Percentiles rank a stretch among this genome's conserved stretches.
Evolutionary conservation across 2,329 filamentous ascomycete genomes (phyloP).

Genomic region (Trichoderma brevicompactum): DNA sequence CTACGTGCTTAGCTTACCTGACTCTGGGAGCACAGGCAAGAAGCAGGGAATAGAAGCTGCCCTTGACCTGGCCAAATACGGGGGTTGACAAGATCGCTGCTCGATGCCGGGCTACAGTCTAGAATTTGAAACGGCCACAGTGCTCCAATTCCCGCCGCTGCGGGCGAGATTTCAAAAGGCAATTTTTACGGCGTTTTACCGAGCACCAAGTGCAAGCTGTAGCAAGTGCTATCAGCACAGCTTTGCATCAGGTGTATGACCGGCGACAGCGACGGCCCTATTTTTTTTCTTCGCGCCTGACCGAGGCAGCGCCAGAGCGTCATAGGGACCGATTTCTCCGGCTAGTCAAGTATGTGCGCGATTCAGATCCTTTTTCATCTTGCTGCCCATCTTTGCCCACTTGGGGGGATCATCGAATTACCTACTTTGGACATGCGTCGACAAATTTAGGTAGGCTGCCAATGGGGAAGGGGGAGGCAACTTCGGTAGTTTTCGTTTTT

Average conservation of each 20-base stretch:
- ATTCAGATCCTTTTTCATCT: not conserved
- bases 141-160: slow-evolving; percentile 12
- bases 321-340: not conserved
- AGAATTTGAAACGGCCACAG: slow-evolving; percentile 19
- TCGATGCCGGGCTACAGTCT: slow-evolving; percentile 21
- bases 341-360: not conserved
- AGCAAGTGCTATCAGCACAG: too few relatives aligned
- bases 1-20: too few relatives aligned
- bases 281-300: too few relatives aligned
- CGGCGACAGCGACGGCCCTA: slow-evolving; percentile 10
- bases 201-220: too few relatives aligned
- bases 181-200: not conserved
- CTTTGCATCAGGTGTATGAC: not conserved
- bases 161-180: slow-evolving; percentile 4
- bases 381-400: slow-evolving; percentile 7
- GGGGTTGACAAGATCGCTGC: slow-evolving; percentile 12
- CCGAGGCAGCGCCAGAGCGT: slow-evolving; percentile 10
- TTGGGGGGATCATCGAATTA: slow-evolving; percentile 3
- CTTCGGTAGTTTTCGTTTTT: slow-evolving; percentile 9
- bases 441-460: slow-evolving; percentile 5
- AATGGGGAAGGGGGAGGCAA: not conserved
- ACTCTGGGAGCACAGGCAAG: not conserved
- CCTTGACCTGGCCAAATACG: not conserved
- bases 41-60: not conserved
- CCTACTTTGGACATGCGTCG: slow-evolving; percentile 4